Base-by-base conservation (phyloP, 768 basidiomycete species). In the Imleria badia region DNA sequence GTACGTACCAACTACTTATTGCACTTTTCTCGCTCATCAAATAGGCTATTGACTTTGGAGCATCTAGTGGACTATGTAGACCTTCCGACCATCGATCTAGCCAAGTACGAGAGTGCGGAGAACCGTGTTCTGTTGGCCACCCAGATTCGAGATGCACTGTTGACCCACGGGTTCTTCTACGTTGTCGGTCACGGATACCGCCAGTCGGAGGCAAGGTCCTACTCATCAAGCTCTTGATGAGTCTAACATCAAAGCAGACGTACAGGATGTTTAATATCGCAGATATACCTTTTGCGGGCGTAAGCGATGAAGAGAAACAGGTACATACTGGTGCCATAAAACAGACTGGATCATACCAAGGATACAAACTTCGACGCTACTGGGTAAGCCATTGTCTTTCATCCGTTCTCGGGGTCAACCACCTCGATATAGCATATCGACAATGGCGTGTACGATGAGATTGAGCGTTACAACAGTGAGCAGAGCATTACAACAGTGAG, bases 391-490 rank as follows among this genome's bases (percentile, higher is more conserved):
- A 39, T 22, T 4, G 6, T 45, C 34, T 34, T n/a, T 12, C 33
- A n/a, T 31, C n/a, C 14, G 17, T 45, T 15, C n/a, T 40, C 38
- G 15, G 20, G 15, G 17, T n/a, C 22, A 30, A 15, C n/a, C 26
- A 45, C 36, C 2, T 40, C 14, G 7, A 22, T 17, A 8, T 49
- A 87, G 85, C 81, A 82, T 45, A 80, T 87, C 42, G 82, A 81
- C 38, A 77, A 76, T 12, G 86, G 85, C 7, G 80, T 87, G 23
- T 76, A 68, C 17, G 86, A 88, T 61, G 83, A 86, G 58, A 60
- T 86, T 17, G 85, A 87, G 61, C 73, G 79, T 47, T 87, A 87
- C 60, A 84, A 81, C 58, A 75, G 86, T 87, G 54, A 52, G 78
- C 59, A 6, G n/a, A n/a, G n/a, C 73, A 80, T 47, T 87, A 87